Evolutionary conservation across 495 filamentous ascomycete genomes (phyloP).

Genomic region (Chaetomium fimeti): DNA sequence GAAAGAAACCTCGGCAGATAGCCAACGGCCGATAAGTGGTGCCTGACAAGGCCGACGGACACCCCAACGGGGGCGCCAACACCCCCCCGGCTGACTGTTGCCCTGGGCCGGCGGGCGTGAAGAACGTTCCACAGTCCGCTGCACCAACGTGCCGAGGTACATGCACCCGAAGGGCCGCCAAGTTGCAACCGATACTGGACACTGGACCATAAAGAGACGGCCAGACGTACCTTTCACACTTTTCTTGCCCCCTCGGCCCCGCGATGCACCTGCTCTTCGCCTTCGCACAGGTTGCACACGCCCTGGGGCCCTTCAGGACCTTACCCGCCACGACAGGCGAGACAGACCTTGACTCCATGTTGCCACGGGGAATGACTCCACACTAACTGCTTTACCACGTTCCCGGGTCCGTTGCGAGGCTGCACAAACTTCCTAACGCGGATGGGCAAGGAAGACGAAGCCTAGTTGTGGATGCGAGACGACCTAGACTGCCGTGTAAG

Average conservation of each 20-base stretch:
- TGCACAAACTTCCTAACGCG: not conserved
- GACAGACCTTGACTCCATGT: not conserved
- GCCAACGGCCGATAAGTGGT: not conserved
- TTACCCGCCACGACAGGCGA: constrained; percentile 1
- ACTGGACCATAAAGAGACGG: not conserved
- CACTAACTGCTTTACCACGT: not conserved
- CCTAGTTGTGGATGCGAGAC: too few relatives aligned
- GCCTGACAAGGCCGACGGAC: not conserved
- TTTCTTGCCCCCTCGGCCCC: constrained; percentile 20
- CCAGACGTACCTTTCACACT: constrained; percentile 28
- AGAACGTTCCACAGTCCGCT: not conserved
- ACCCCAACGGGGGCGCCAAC: not conserved
- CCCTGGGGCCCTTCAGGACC: constrained; percentile 28
- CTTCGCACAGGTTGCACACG: constrained; percentile 29
- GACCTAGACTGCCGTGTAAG: too few relatives aligned
- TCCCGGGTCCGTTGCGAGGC: not conserved
- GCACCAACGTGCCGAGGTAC: not conserved
- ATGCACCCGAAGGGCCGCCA: not conserved
- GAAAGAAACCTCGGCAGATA: not conserved
- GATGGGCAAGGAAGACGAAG: not conserved
- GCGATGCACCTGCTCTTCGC: constrained; percentile 30
- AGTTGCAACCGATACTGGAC: not conserved
- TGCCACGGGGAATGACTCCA: not conserved
- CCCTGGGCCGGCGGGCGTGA: not conserved
- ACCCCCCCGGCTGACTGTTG: not conserved